Evolutionary conservation across 495 filamentous ascomycete genomes (phyloP).

Genomic region (Penicillium chermesinum): DNA sequence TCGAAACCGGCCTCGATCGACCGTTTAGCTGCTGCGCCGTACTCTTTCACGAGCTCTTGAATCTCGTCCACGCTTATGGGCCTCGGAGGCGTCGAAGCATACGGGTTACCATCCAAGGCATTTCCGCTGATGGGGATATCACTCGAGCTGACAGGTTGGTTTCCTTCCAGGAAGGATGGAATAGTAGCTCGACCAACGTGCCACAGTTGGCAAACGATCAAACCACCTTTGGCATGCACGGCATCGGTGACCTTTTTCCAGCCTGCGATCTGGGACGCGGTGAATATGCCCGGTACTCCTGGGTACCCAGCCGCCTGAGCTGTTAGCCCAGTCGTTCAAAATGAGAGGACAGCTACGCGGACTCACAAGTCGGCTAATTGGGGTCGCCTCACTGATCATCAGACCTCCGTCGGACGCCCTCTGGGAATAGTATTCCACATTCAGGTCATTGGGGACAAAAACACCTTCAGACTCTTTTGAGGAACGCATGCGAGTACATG

Average conservation of each 20-base stretch:
- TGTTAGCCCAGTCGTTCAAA: not conserved
- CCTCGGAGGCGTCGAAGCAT: conserved; percentile 31
- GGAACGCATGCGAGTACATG: conserved; percentile 49
- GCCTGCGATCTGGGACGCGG: conserved; percentile 34
- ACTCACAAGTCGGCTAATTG: conserved; percentile 27
- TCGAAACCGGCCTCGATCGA: conserved; percentile 61
- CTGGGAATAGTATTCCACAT: conserved; percentile 48
- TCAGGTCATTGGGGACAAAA: conserved; percentile 34
- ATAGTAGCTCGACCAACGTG: conserved; percentile 45
- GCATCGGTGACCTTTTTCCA: conserved; percentile 50
- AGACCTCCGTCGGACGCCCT: conserved; percentile 43
- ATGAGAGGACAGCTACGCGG: not conserved
- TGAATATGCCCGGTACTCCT: conserved; percentile 46
- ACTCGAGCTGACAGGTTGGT: conserved; percentile 14
- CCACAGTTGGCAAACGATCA: conserved; percentile 52
- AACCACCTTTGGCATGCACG: conserved; percentile 47
- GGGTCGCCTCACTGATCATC: conserved; percentile 45
- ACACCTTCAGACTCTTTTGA: conserved; percentile 34
- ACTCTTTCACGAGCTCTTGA: conserved; percentile 36
- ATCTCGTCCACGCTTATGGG: conserved; percentile 43
- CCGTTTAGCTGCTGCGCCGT: conserved; percentile 52
- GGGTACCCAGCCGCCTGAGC: conserved; percentile 34
- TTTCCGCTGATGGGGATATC: conserved; percentile 24
- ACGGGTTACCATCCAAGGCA: conserved; percentile 24
- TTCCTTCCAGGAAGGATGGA: conserved; percentile 26